Conservation (phyloP, 306 rosid genomes). For the Quercus variabilis region DNA sequence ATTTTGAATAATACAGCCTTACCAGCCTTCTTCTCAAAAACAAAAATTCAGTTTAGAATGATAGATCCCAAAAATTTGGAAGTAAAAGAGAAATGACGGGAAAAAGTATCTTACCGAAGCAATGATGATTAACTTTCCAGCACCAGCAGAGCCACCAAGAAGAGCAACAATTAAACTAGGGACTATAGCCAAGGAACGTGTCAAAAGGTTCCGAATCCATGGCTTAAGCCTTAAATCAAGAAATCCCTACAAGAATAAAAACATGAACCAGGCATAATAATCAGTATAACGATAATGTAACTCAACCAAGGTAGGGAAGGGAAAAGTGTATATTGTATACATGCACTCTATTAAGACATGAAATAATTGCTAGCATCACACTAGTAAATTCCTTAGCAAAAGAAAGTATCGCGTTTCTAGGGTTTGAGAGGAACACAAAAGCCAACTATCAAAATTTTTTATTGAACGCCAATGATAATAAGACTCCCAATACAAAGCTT, state of each 20-base stretch:
- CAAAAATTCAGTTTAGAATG: slow-evolving; percentile 1
- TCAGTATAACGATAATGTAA: not conserved
- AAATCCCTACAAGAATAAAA: slow-evolving; percentile 60
- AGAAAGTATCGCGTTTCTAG: too few relatives aligned
- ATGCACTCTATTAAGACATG: not conserved
- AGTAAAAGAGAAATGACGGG: slow-evolving; percentile 6
- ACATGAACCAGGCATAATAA: not conserved
- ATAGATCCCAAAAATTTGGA: not conserved
- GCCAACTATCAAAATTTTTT: too few relatives aligned
- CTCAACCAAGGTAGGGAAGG: not conserved
- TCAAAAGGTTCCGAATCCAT: slow-evolving; percentile 83
- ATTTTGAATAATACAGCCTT: too few relatives aligned
- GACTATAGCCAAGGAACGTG: slow-evolving; percentile 87
- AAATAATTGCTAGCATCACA: too few relatives aligned
- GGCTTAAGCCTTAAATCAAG: slow-evolving; percentile 73
- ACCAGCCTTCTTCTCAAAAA: too few relatives aligned
- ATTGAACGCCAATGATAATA: too few relatives aligned
- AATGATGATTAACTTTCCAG: slow-evolving; percentile 86
- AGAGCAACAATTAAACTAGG: slow-evolving; percentile 86
- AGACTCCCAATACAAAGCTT: too few relatives aligned
- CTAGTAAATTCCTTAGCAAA: too few relatives aligned
- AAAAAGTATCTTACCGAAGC: slow-evolving; percentile 70
- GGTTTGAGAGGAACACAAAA: too few relatives aligned
- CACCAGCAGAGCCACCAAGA: slow-evolving; percentile 93
- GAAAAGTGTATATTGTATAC: not conserved